Base-by-base conservation (phyloP, 2,329 filamentous ascomycete genomes). In the Cadophora luteo-olivacea region DNA sequence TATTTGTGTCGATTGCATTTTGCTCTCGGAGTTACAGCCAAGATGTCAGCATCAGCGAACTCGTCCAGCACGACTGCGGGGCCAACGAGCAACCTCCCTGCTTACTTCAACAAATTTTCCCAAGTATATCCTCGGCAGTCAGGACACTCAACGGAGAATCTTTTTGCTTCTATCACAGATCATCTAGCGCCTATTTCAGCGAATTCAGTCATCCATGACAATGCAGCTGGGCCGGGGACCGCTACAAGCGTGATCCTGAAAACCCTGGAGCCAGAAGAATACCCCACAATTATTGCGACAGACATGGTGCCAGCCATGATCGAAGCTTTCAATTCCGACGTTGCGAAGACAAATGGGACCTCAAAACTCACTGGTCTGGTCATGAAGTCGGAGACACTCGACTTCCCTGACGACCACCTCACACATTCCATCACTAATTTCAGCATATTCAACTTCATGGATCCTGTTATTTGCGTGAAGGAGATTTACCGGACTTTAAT, bases 41-140 rank as follows among this genome's bases (percentile, higher is more conserved):
- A 16, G 9, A 60, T 60, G 36, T 38, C 36, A 45, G 14, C 11
- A 0, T 7, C 36, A 11, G 25, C 11, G 12, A 19, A 16, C 9
- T 60, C 57, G 9, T 60, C 22, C 6, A 12, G 11, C 12, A 6
- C 36, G 0, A 2, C 33, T 16, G 12, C 33, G 5, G 57, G 33
- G 5, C 57, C 57, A 14, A 25, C 57, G 5, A 60, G 57, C 57
- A 60, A 60, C 12, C 48, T 64, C 11, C 61, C 75, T 19, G 73
- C 77, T 71, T 77, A 76, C 70, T 78, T 78, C 69, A 76, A 75
- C 69, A 76, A 77, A 64, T 75, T 78, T 54, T 75, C 76, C 64
- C 69, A 60, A 65, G 64, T 67, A 51, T 78, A 78, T 54, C 68
- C 73, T 65, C 73, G 73, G 9, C 74, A 77, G 68, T 77, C 76